These are phyloP conservation scores for Ichthyophthirius multifiliis DNA, from an alignment of 169 alveolate species.

Conservation along the genomic window DNA sequence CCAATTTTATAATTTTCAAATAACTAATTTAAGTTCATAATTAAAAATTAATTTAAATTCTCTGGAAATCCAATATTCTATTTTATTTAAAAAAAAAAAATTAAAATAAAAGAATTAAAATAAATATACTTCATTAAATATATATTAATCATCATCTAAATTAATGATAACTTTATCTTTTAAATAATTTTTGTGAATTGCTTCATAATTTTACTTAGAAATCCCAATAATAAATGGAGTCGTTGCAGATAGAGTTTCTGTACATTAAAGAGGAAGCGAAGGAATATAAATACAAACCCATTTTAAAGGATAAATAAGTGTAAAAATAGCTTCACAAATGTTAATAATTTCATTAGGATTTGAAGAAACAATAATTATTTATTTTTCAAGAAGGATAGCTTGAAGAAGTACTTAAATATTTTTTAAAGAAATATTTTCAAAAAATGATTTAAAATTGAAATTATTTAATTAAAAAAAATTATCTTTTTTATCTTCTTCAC, in stretches of 20 bases:
- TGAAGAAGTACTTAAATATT: not conserved
- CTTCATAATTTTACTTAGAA: not conserved
- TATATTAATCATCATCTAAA: not conserved
- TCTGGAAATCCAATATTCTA: not conserved
- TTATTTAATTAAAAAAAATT: not conserved
- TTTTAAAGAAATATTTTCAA: not conserved
- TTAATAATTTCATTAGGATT: slow-evolving; percentile 2
- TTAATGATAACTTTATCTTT: not conserved
- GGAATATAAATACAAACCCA: slow-evolving; percentile 21
- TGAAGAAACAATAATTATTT: not conserved
- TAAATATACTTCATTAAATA: not conserved
- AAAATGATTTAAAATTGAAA: slow-evolving; percentile 3
- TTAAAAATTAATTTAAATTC: not conserved
- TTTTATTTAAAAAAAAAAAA: not conserved
- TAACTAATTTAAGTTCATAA: not conserved
- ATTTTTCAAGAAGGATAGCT: not conserved
- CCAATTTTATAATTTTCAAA: too few relatives aligned
- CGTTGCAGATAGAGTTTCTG: not conserved
- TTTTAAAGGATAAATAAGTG: not conserved
- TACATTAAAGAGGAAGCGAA: not conserved
- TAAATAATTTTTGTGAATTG: not conserved
- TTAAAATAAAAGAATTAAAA: not conserved
- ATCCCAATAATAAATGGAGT: slow-evolving; percentile 15
- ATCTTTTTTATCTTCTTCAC: not conserved
- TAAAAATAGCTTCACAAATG: not conserved